These are phyloP conservation scores for Solanum hybrid DNA, from an alignment of 305 asterid genomes.

Conservation along the genomic window DNA sequence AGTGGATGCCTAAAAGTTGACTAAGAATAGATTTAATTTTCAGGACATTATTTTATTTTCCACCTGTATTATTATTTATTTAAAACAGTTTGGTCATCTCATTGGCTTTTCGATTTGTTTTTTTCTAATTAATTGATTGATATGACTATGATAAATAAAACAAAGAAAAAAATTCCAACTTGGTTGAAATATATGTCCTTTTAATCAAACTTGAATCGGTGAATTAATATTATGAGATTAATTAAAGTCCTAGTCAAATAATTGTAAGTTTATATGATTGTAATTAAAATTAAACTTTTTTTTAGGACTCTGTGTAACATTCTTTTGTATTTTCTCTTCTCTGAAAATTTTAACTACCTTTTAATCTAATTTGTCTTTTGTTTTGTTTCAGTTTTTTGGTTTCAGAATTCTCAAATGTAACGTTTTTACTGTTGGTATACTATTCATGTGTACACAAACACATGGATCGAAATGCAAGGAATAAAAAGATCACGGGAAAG, in stretches of 20 bases:
- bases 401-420: background rate
- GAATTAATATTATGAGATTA: background rate
- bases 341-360: background rate
- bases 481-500: background rate
- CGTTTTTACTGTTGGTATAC: background rate
- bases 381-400: background rate
- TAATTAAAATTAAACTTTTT: background rate
- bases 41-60: background rate
- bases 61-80: background rate
- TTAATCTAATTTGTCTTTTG: background rate
- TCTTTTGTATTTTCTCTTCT: background rate
- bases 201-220: background rate
- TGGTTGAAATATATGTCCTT: conserved; percentile 1
- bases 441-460: background rate
- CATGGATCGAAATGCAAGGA: background rate
- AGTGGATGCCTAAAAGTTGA: background rate
- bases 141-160: background rate
- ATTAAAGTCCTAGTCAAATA: background rate
- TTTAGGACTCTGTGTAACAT: background rate
- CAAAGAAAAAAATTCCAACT: background rate
- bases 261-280: background rate
- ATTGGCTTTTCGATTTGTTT: background rate
- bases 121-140: background rate
- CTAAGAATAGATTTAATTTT: background rate
- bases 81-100: background rate